A percentile compares a stretch with the other conserved stretches of the same genome.
phyloP scores from a whole-genome alignment of 2,329 filamentous ascomycete species.

The Diaporthe amygdali region DNA sequence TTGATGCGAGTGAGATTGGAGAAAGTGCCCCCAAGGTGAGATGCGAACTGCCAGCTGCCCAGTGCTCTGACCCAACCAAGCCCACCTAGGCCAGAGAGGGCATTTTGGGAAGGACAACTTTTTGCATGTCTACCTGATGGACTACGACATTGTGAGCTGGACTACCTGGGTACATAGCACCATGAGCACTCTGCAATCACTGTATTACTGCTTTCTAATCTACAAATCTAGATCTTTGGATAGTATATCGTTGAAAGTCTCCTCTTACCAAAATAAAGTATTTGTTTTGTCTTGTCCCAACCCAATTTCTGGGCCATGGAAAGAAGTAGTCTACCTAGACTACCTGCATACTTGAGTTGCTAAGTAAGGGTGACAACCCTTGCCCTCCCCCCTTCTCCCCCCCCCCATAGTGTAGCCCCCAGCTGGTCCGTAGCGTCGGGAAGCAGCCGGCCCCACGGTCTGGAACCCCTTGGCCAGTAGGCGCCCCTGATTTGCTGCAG shows the following conservation, averaged over 20 bases:
- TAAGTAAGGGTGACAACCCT: neutral
- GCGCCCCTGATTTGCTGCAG: slow-evolving; percentile 2
- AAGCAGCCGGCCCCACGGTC: slow-evolving; percentile 10
- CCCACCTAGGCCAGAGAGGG: neutral
- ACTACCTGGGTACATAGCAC: too few relatives aligned
- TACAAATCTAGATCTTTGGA: too few relatives aligned
- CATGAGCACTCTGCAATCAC: too few relatives aligned
- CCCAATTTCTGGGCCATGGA: neutral
- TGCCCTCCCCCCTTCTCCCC: neutral
- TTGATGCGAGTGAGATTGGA: slow-evolving; percentile 6
- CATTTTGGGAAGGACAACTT: neutral
- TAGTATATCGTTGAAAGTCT: neutral
- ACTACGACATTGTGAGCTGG: too few relatives aligned
- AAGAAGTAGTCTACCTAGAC: too few relatives aligned
- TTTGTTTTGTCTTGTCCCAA: too few relatives aligned
- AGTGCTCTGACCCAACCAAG: neutral
- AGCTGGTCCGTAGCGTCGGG: slow-evolving; percentile 3
- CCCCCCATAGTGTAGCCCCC: neutral
- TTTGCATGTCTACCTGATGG: too few relatives aligned
- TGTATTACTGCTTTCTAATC: too few relatives aligned
- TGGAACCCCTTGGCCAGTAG: neutral
- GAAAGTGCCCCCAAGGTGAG: neutral
- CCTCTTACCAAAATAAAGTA: neutral
- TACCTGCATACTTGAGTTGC: neutral
- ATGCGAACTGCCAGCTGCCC: too few relatives aligned